Conservation (phyloP, 1,284 basidiomycete genomes). For the Abortiporus biennis region DNA sequence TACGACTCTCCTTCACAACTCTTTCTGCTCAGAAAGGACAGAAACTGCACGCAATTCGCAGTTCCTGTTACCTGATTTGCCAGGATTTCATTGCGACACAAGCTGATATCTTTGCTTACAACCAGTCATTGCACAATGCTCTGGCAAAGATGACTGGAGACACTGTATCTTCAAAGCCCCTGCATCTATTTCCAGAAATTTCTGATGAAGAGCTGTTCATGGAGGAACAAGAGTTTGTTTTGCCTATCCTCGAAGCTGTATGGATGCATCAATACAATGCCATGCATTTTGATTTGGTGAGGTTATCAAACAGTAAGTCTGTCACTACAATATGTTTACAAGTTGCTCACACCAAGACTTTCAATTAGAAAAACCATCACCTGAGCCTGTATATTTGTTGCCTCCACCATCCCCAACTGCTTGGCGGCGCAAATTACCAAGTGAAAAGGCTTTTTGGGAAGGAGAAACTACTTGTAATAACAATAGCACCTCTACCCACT, state of each 20-base stretch:
- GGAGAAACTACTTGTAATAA: no score
- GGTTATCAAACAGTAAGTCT: not conserved
- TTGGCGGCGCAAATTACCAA: no score
- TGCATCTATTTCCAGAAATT: not conserved
- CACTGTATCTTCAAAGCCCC: not conserved
- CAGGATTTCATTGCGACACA: slow-evolving; percentile 9
- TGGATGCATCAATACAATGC: slow-evolving; percentile 13
- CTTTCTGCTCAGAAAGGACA: slow-evolving; percentile 9
- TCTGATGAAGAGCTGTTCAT: slow-evolving; percentile 8
- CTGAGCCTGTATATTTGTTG: no score
- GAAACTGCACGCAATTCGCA: slow-evolving; percentile 7
- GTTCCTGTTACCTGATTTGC: slow-evolving; percentile 16
- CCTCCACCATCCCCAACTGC: no score
- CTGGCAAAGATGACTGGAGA: not conserved
- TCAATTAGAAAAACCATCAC: no score
- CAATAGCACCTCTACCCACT: no score
- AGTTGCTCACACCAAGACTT: no score
- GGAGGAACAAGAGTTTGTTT: slow-evolving; percentile 6
- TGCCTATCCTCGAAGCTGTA: slow-evolving; percentile 13
- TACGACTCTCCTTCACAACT: slow-evolving; percentile 9
- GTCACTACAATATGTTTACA: no score
- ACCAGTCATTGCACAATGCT: not conserved
- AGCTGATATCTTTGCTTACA: not conserved
- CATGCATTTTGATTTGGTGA: slow-evolving; percentile 5
- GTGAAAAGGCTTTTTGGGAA: no score